These are phyloP conservation scores for Lagenidium sp. DNA, from an alignment of 352 stramenopile species.

Conservation along the genomic window DNA sequence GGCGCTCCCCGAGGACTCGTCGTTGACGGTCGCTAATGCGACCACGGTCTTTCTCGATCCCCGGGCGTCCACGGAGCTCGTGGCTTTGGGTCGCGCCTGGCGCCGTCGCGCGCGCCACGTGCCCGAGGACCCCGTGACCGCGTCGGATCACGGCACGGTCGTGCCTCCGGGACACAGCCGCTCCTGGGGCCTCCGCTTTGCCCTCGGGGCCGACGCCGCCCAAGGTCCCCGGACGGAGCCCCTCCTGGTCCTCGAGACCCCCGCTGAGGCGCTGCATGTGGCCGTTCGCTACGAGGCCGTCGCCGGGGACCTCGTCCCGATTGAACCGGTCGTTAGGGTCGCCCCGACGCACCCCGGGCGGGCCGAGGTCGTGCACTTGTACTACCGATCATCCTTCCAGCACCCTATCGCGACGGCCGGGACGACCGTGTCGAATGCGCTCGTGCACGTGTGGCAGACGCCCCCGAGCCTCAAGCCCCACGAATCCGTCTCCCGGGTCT, in stretches of 20 bases:
- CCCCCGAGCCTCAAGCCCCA: constrained; percentile 1
- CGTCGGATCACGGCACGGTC: too few relatives aligned
- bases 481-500: constrained; percentile 1
- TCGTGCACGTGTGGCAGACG: not conserved
- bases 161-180: too few relatives aligned
- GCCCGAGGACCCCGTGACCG: too few relatives aligned
- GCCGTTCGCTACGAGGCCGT: constrained; percentile 4
- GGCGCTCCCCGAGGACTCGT: too few relatives aligned
- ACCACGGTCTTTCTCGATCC: not conserved
- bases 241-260: constrained; percentile 4
- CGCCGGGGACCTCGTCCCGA: not conserved
- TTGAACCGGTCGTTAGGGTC: not conserved
- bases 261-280: constrained; percentile 6
- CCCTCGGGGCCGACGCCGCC: too few relatives aligned
- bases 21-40: not conserved
- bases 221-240: too few relatives aligned
- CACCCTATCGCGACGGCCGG: not conserved
- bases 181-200: too few relatives aligned
- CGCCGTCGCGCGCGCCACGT: too few relatives aligned
- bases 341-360: constrained; percentile 4
- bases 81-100: too few relatives aligned
- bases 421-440: not conserved
- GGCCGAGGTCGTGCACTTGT: not conserved
- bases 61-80: too few relatives aligned
- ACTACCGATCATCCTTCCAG: too few relatives aligned